Base-by-base conservation (phyloP, 2,329 filamentous ascomycete species). In the Aspergillus viridinutans region DNA sequence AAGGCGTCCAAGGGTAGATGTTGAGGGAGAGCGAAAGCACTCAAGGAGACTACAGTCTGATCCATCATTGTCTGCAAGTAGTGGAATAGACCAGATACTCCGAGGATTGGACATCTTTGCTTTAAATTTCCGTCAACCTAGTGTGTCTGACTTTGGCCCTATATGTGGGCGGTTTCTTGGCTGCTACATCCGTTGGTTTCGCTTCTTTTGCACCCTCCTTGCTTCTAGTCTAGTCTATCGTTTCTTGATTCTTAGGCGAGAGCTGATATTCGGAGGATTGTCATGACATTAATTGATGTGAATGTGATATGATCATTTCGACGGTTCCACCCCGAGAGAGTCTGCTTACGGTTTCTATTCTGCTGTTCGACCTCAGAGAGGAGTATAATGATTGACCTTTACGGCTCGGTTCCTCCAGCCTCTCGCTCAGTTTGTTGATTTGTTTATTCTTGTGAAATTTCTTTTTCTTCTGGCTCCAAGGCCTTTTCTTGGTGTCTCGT, bases 141-240 rank as follows among this genome's bases (percentile, higher is more conserved):
- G 32, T 35, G 32, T 32, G 29, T 14, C 32, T 50, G 48, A 20
- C 53, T 54, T 54, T 12, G n/a, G n/a, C n/a, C 42, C 21, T 10
- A 17, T 43, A n/a, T 23, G 40, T 45, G 4, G 42, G 20, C 20
- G 42, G 3, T 9, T 43, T 45, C 42, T 45, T 45, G 42, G 21
- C 42, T 20, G 49, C 49, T 38, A 20, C 49, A 26, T 60, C 54
- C 38, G 49, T 51, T 43, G 23, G 50, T 40, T 60, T 54, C 38
- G 47, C 21, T 38, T 50, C 35, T 32, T 51, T 35, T 43, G 49
- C 43, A 29, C 43, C 50, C 54, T 43, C 38, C 52, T 58, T 53
- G 26, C 48, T 25, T 42, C 42, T 14, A 23, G 42, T 38, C 14
- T 7, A 17, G 32, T 38, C 32, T 7, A 38, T 38, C 32, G 17